These are phyloP conservation scores for Styphnolobium japonicum DNA, from an alignment of 306 rosid genomes.

Conservation along the genomic window DNA sequence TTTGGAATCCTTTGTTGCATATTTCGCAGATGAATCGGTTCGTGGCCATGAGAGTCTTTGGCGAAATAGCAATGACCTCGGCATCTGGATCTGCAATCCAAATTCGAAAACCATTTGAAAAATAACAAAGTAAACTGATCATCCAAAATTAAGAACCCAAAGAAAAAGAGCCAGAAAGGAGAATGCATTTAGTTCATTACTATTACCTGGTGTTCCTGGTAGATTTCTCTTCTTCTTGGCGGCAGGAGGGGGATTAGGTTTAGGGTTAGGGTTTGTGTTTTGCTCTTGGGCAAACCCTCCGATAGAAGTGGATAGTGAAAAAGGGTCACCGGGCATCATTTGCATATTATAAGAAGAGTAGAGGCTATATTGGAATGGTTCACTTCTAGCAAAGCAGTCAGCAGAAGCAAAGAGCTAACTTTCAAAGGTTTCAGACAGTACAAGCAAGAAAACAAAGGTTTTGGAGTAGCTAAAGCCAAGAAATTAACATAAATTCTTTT, in stretches of 20 bases:
- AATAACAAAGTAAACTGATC: not conserved
- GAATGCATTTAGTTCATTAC: no score
- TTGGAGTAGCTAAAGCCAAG: constrained; percentile 45
- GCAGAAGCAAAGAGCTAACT: constrained; percentile 42
- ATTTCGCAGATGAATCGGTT: constrained; percentile 89
- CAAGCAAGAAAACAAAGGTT: constrained; percentile 52
- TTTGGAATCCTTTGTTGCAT: constrained; percentile 96
- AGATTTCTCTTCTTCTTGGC: constrained; percentile 84
- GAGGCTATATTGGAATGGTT: constrained; percentile 10
- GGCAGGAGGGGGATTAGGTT: constrained; percentile 36
- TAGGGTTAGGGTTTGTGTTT: constrained; percentile 66
- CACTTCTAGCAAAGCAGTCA: constrained; percentile 3
- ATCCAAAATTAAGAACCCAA: not conserved
- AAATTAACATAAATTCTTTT: constrained; percentile 44
- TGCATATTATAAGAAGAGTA: constrained; percentile 28
- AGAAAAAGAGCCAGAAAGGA: not conserved
- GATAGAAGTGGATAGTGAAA: constrained; percentile 58
- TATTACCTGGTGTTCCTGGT: constrained; percentile 94
- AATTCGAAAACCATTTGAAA: not conserved
- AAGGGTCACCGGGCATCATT: constrained; percentile 68
- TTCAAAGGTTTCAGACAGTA: constrained; percentile 45
- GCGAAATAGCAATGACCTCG: constrained; percentile 85
- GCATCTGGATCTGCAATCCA: constrained; percentile 87
- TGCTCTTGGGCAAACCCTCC: constrained; percentile 53
- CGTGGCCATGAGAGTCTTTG: constrained; percentile 91